Percentiles rank a stretch among this genome's conserved stretches.
Evolutionary conservation across 140 eudicot genomes (phyloP).

Genomic region (Senecio squalidus): DNA sequence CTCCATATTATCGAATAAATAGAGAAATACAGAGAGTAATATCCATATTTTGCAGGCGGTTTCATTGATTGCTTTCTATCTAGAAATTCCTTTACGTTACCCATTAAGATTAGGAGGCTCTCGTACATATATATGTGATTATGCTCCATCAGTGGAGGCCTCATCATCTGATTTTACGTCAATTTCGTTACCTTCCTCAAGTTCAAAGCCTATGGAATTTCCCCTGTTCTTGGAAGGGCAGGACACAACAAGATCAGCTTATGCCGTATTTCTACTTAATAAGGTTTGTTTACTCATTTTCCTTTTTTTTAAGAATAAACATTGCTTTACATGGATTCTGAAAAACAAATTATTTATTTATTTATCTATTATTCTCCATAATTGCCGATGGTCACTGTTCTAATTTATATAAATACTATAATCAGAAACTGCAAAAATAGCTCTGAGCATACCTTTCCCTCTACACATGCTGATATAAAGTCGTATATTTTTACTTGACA

Average conservation of each 20-base stretch:
- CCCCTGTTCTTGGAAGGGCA: conserved; percentile 96
- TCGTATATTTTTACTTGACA: background rate
- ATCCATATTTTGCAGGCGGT: conserved; percentile 53
- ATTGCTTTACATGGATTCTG: background rate
- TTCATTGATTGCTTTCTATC: conserved; percentile 73
- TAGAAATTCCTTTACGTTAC: conserved; percentile 88
- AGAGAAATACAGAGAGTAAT: background rate
- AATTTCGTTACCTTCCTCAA: conserved; percentile 32
- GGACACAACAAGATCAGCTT: conserved; percentile 93
- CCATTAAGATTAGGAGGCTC: conserved; percentile 93
- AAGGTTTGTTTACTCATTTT: conserved; percentile 47
- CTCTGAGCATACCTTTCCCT: too few relatives aligned
- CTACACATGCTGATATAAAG: background rate
- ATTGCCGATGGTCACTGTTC: too few relatives aligned
- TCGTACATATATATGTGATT: conserved; percentile 86
- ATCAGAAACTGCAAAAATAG: too few relatives aligned
- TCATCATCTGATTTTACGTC: conserved; percentile 44
- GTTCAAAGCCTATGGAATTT: conserved; percentile 58
- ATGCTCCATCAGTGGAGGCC: conserved; percentile 62
- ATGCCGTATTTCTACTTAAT: conserved; percentile 89
- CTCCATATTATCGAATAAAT: background rate
- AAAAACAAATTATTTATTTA: background rate
- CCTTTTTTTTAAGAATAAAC: background rate
- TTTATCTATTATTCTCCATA: too few relatives aligned
- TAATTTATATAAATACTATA: too few relatives aligned